A percentile compares a stretch with the other conserved stretches of the same genome.
These are phyloP conservation scores for Periglandula ipomoeae DNA, from an alignment of 2,329 filamentous ascomycete genomes.

Conservation along the genomic window DNA sequence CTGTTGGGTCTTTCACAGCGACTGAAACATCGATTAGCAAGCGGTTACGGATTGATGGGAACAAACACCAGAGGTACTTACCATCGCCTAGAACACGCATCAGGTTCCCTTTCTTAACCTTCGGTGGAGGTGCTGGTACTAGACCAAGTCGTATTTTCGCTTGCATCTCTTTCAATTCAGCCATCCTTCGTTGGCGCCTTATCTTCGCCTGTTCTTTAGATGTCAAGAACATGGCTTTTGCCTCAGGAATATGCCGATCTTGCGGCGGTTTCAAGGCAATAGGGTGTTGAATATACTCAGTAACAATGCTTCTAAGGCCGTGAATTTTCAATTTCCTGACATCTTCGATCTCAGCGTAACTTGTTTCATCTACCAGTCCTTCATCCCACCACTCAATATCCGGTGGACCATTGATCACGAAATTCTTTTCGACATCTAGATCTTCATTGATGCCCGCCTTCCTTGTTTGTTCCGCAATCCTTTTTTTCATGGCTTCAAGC, in stretches of 20 bases:
- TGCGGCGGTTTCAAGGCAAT: slow-evolving; percentile 86
- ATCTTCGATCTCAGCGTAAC: slow-evolving; percentile 63
- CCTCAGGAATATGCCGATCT: slow-evolving; percentile 66
- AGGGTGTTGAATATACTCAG: slow-evolving; percentile 85
- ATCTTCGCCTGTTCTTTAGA: slow-evolving; percentile 85
- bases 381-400: slow-evolving; percentile 98
- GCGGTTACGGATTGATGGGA: neutral
- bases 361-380: slow-evolving; percentile 64
- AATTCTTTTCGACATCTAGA: slow-evolving; percentile 79
- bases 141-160: slow-evolving; percentile 90
- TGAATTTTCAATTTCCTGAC: slow-evolving; percentile 61
- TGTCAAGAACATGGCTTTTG: slow-evolving; percentile 90
- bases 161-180: slow-evolving; percentile 89
- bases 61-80: slow-evolving; percentile 30
- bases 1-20: slow-evolving; percentile 89
- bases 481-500: slow-evolving; percentile 88
- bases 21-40: slow-evolving; percentile 15
- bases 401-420: slow-evolving; percentile 73
- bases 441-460: slow-evolving; percentile 94
- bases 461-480: slow-evolving; percentile 77
- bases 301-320: slow-evolving; percentile 77
- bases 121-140: slow-evolving; percentile 81
- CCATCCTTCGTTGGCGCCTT: slow-evolving; percentile 81
- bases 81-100: slow-evolving; percentile 89
- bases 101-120: slow-evolving; percentile 94